A percentile compares a stretch with the other conserved stretches of the same genome.
Evolutionary conservation across 129 eudicot genomes (phyloP).

Genomic region (Flaveria linearis): DNA sequence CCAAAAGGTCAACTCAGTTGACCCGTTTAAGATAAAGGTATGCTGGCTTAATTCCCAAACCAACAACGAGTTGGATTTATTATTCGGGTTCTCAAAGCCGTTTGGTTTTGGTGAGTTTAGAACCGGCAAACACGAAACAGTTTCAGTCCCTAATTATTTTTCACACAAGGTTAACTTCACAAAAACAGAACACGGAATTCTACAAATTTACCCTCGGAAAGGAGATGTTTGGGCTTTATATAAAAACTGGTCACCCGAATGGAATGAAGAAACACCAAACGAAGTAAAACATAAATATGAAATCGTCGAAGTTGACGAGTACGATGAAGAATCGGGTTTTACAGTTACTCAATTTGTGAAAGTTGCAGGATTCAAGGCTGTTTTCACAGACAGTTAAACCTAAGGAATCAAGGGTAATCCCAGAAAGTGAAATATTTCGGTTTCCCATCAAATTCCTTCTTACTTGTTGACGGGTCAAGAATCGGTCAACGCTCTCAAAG

Average conservation of each 20-base stretch:
- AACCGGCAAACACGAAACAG: slow-evolving; percentile 48
- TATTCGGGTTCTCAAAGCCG: slow-evolving; percentile 51
- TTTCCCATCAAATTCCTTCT: slow-evolving; percentile 86
- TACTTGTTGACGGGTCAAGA: slow-evolving; percentile 56
- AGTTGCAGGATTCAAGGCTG: slow-evolving; percentile 83
- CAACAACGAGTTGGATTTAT: slow-evolving; percentile 31
- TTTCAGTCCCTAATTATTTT: slow-evolving; percentile 43
- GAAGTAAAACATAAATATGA: slow-evolving; percentile 64
- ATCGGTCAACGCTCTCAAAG: slow-evolving; percentile 51
- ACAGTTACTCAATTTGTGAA: slow-evolving; percentile 67
- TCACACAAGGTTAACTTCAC: slow-evolving; percentile 68
- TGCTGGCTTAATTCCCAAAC: slow-evolving; percentile 65
- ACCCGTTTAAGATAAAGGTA: slow-evolving; percentile 66
- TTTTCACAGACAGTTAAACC: slow-evolving; percentile 64
- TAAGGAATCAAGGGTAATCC: slow-evolving; percentile 51
- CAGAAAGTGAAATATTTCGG: slow-evolving; percentile 63
- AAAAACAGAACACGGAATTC: slow-evolving; percentile 44
- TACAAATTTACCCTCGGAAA: slow-evolving; percentile 58
- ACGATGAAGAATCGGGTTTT: slow-evolving; percentile 61
- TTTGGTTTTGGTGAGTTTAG: slow-evolving; percentile 81
- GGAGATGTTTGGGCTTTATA: slow-evolving; percentile 89
- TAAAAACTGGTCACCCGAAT: slow-evolving; percentile 70
- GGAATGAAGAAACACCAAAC: slow-evolving; percentile 54
- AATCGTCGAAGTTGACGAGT: slow-evolving; percentile 63
- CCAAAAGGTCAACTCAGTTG: slow-evolving; percentile 47